phyloP scores from a whole-genome alignment of 1,284 basidiomycete species.

The Ceratobasidium sp. region DNA sequence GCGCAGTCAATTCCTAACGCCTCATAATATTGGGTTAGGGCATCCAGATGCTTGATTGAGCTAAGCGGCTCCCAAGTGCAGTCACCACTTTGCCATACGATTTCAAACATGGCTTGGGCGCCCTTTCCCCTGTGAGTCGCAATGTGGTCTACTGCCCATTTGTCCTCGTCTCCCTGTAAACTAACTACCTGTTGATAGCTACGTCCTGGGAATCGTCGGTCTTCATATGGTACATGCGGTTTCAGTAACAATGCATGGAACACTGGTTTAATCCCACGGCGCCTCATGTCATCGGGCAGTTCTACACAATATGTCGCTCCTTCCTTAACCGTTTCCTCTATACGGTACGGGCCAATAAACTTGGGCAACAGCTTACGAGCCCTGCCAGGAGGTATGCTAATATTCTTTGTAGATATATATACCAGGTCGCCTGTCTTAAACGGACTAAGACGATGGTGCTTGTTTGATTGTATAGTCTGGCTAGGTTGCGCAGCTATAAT shows the following conservation, averaged over 20 bases:
- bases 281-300: conserved; percentile 36
- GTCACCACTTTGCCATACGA: conserved; percentile 3
- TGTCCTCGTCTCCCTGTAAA: conserved; percentile 21
- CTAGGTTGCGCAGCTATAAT: conserved; percentile 24
- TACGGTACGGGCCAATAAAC: conserved; percentile 46
- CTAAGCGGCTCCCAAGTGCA: conserved; percentile 10
- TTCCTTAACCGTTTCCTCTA: not conserved
- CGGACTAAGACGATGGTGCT: not conserved
- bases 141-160: conserved; percentile 13
- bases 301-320: conserved; percentile 37
- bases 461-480: conserved; percentile 4
- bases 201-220: conserved; percentile 34
- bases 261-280: conserved; percentile 33
- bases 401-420: conserved; percentile 21
- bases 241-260: conserved; percentile 46
- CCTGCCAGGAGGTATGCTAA: conserved; percentile 7
- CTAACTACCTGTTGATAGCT: conserved; percentile 17
- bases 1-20: too few relatives aligned
- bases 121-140: not conserved
- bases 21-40: too few relatives aligned
- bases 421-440: conserved; percentile 1
- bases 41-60: too few relatives aligned
- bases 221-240: conserved; percentile 42
- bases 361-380: conserved; percentile 41
- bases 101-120: not conserved